Evolutionary conservation across 257 asterid genomes (phyloP), one percentile per base, ranked within the genome.

Genomic region (Ilex aquifolium): DNA sequence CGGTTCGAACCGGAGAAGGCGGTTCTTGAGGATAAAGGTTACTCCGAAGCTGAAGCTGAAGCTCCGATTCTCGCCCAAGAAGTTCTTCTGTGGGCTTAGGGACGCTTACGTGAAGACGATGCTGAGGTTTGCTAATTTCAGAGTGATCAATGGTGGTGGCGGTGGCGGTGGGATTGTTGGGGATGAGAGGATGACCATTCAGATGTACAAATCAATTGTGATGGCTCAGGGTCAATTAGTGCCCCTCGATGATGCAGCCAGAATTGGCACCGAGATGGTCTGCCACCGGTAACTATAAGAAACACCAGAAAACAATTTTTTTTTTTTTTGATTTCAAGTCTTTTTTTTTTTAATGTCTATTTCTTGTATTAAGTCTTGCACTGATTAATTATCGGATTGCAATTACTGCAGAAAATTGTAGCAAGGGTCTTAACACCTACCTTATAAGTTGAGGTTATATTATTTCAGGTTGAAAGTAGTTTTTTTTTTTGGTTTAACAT

Each of bases 41-140:
- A 69, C 77, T 44, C 81, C 59, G 61, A 80, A 82, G 59, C 70
- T 80, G 58, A 85, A 69, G 56, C 53, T 83, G 63, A 80, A 69
- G 70, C 76, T 80, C 44, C 75, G 75, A 0, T 85, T 85, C 79
- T 77, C 85, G 49, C 95, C 88, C 69, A 83, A 81, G 82, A 86
- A 79, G 42, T 66, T 86, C 13, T 17, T 86, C 40, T 13, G 72
- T 15, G 83, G 87, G 0, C 32, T 86, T 64, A 75, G 90, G 0
- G 88, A 86, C 55, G 88, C 81, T 32, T 86, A 86, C 16, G 83
- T 86, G 2, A 76, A 61, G 48, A 75, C 77, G 90, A 86, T 86
- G 95, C 44, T 75, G 76, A 79, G 58, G 61, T 32, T 86, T 15
- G 83, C 88, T 10, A 81, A 74, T 57, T 59, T 82, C 66, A 36